phyloP scores from a whole-genome alignment of 139 green algal species.

The Haematococcus lacustris region DNA sequence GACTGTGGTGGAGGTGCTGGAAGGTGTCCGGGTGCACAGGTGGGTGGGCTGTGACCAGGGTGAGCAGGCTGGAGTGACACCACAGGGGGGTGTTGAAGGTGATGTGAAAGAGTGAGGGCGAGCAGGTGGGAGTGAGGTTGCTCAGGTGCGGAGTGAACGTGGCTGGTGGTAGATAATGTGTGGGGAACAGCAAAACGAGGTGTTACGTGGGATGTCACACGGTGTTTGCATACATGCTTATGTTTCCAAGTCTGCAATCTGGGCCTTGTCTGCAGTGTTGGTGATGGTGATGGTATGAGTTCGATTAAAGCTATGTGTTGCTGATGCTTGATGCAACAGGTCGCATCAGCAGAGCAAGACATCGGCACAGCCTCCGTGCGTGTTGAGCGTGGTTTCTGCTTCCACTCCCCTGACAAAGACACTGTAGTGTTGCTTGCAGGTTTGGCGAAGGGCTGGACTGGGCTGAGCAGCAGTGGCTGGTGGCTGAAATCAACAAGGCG shows the following conservation, averaged over 20 bases:
- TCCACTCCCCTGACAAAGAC: neutral
- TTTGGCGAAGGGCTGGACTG: slow-evolving; percentile 63
- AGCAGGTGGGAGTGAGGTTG: neutral
- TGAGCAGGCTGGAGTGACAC: neutral
- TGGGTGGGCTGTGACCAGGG: neutral
- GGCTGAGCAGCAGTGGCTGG: slow-evolving; percentile 76
- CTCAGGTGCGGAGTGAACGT: neutral
- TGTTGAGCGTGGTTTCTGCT: neutral
- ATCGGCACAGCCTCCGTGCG: neutral
- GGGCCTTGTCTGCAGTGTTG: neutral
- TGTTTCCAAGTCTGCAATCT: neutral
- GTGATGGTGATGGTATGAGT: neutral
- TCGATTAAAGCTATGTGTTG: neutral
- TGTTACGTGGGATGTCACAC: no score
- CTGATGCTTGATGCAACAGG: neutral
- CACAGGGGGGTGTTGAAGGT: neutral
- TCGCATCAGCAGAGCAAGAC: neutral
- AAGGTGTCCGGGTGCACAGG: slow-evolving; percentile 43
- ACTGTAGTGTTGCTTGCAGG: slow-evolving; percentile 7
- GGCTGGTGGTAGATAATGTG: no score
- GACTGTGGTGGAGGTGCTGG: slow-evolving; percentile 46
- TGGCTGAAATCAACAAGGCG: slow-evolving; percentile 63
- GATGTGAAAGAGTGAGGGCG: neutral
- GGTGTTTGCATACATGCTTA: no score
- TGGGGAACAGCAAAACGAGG: no score